These are phyloP conservation scores for Protoeuglena noctilucae DNA, from an alignment of 139 green algal species.

Conservation along the genomic window DNA sequence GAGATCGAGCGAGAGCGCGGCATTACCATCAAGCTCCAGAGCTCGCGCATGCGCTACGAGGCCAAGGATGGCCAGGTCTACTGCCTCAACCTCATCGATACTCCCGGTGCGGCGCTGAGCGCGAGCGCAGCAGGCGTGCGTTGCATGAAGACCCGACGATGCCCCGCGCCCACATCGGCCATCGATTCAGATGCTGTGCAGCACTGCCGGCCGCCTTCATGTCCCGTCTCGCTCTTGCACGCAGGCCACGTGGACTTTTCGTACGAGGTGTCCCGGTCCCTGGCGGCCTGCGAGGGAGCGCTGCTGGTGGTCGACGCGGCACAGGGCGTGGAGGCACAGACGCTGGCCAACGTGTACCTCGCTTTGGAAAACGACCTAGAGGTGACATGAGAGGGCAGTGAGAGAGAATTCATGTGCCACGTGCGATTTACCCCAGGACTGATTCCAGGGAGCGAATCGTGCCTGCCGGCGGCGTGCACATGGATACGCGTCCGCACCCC, in stretches of 20 bases:
- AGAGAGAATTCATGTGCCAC: no score
- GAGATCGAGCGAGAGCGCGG: constrained; percentile 62
- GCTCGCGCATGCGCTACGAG: constrained; percentile 63
- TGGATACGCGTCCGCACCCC: no score
- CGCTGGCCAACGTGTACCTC: constrained; percentile 94
- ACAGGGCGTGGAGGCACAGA: constrained; percentile 96
- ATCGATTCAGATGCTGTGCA: no score
- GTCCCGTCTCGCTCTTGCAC: no score
- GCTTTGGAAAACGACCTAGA: constrained; percentile 93
- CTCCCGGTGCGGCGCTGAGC: constrained; percentile 47
- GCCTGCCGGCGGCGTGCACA: no score
- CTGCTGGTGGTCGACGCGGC: constrained; percentile 91
- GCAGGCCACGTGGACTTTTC: constrained; percentile 12
- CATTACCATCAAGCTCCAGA: constrained; percentile 93
- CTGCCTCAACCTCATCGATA: constrained; percentile 81
- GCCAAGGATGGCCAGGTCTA: constrained; percentile 34
- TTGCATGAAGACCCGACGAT: no score
- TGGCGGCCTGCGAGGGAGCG: constrained; percentile 90
- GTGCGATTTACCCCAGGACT: no score
- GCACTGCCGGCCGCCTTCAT: no score
- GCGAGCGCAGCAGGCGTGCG: background rate
- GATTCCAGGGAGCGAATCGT: no score
- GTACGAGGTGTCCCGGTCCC: constrained; percentile 69
- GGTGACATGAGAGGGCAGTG: no score
- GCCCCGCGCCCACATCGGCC: background rate